Evolutionary conservation across 2,329 filamentous ascomycete species (phyloP), one percentile per base, ranked within the genome.

Genomic region (Lachnellula cervina): DNA sequence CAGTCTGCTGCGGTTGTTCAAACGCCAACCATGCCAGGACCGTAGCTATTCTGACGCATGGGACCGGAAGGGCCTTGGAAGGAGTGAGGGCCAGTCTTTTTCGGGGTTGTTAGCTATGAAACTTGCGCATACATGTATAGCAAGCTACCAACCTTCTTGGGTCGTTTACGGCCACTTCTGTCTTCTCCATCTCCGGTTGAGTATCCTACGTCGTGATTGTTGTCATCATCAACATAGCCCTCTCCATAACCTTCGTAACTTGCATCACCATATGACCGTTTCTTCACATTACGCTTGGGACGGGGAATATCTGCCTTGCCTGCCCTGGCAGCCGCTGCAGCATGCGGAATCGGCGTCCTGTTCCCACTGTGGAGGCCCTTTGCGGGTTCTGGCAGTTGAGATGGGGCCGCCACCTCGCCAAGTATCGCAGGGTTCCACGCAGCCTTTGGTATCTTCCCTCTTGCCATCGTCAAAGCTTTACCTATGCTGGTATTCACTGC

Each of bases 181-280:
- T 87, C 83, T 63, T 88, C 87, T 63, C 84, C 83, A 62, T 88
- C 87, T 56, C 84, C 86, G 21, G 87, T 89, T 21, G 86, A 89
- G 66, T 90, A 86, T n/a, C 81, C 83, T 16, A 74, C 76, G 13
- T 80, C 84, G 54, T 78, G 82, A 8, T 69, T 70, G 59, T 87
- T 70, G 59, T 87, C 87, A 61, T 89, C 86, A 59, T 90, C 87
- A 9, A 79, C 79, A 62, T 79, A 90, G 35, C 85, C 84, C 62
- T 90, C 87, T 45, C 82, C 81, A 65, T 91, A 91, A 43, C 88
- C 88, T 65, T 88, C 84, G 66, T 82, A 92, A 65, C 85, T 89
- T 64, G 78, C 81, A 61, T 92, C 88, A 40, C 86, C 84, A 68
- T 91, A 92, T 59, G 84, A 82, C 48, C 89, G 80, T 77, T 91